Evolutionary conservation across 2,329 filamentous ascomycete species (phyloP), one percentile per base, ranked within the genome.

Genomic region (Canariomyces notabilis): DNA sequence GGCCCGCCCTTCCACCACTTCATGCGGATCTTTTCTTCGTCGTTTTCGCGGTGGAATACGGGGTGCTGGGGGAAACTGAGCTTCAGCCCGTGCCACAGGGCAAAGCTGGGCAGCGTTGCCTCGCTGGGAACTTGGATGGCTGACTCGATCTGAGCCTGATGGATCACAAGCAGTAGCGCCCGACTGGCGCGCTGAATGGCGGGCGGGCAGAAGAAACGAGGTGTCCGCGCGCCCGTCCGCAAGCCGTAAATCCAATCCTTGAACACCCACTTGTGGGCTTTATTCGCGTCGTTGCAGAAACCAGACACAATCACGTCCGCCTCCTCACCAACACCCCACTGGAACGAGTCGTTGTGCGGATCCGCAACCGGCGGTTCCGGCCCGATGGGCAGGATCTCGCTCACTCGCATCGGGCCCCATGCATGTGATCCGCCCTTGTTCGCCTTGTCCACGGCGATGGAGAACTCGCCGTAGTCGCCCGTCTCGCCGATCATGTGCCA

Each of bases 401-500:
- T 51, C 33, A 63, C 48, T 14, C 37, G 45, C 14, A 64, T n/a
- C 6, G 63, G 60, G 15, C 61, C 61, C 63, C 63, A 66, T 31
- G 55, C 56, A 29, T 58, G 54, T n/a, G 61, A 58, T 2, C 44
- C 43, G 39, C 60, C 59, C 8, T 53, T 40, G 54, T 61, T 59
- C 41, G 54, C 54, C 22, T 39, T 33, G 51, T 62, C 46, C 29
- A 61, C 57, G 31, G 52, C 47, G n/a, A 19, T 9, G 36, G 69
- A 60, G 56, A 72, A 73, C 4, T 67, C 59, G 18, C 69, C 59
- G 54, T 71, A 80, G 38, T 66, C 63, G 42, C 75, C 74, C 51
- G 79, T 75, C 16, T 73, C 58, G 37, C 64, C 63, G 4, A 76
- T 76, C 44, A 79, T 67, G 59, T 79, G 79, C 62, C 74, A 76